phyloP scores from a whole-genome alignment of 1,284 basidiomycete species.

The Ceratobasidium papillatum region DNA sequence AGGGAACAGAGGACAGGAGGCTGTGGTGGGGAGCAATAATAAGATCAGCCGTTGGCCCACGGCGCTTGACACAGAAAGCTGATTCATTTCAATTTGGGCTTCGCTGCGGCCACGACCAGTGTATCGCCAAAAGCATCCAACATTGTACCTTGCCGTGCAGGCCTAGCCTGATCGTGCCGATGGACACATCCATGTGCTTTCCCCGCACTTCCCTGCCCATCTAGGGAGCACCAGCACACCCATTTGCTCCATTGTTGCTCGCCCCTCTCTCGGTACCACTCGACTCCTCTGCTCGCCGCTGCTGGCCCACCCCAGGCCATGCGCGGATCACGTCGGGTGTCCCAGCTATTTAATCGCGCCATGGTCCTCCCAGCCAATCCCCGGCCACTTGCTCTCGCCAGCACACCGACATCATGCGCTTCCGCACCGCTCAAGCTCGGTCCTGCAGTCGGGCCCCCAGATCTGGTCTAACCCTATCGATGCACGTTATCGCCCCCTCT shows the following conservation, averaged over 20 bases:
- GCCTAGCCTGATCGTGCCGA: constrained; percentile 36
- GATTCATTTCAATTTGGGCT: constrained; percentile 9
- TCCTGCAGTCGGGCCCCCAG: not conserved
- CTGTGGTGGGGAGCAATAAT: constrained; percentile 8
- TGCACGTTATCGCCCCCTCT: constrained; percentile 9
- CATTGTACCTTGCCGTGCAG: not conserved
- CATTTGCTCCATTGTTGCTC: not conserved
- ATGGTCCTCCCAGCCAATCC: too few relatives aligned
- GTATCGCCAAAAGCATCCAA: not conserved
- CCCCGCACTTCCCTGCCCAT: constrained; percentile 16
- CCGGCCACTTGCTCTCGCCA: not conserved
- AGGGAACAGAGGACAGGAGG: not conserved
- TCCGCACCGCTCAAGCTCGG: not conserved
- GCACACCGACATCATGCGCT: not conserved
- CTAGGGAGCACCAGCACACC: not conserved
- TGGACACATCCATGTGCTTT: constrained; percentile 35
- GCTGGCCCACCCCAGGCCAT: not conserved
- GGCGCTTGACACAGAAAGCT: not conserved
- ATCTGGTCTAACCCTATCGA: constrained; percentile 24
- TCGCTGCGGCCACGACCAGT: constrained; percentile 18
- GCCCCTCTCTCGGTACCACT: not conserved
- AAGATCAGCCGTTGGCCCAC: constrained; percentile 4
- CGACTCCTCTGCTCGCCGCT: not conserved
- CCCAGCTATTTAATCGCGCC: not conserved
- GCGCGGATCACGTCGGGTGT: not conserved